phyloP scores from a whole-genome alignment of 176 grass and related monocot genomes.

The Paspalum vaginatum region DNA sequence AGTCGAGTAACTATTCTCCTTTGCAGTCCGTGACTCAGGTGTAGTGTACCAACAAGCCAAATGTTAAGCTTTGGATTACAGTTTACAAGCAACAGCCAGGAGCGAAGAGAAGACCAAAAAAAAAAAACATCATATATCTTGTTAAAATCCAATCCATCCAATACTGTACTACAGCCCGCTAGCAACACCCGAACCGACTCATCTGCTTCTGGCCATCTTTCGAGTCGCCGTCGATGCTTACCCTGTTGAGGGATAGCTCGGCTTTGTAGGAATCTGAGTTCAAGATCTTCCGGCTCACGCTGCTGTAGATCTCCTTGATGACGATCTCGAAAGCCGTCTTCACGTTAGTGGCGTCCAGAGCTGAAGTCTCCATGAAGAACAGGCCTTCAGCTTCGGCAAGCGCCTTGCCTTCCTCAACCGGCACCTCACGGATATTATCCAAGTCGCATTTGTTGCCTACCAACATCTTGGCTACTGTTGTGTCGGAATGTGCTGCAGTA shows the following conservation, averaged over 20 bases:
- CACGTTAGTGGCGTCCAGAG: slow-evolving; percentile 81
- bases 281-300: slow-evolving; percentile 77
- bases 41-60: slow-evolving; percentile 31
- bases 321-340: slow-evolving; percentile 77
- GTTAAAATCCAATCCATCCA: slow-evolving; percentile 41
- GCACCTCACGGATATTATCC: slow-evolving; percentile 72
- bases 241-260: slow-evolving; percentile 75
- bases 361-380: slow-evolving; percentile 95
- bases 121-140: slow-evolving; percentile 17
- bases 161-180: slow-evolving; percentile 37
- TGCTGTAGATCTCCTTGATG: slow-evolving; percentile 85
- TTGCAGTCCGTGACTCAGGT: slow-evolving; percentile 32
- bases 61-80: slow-evolving; percentile 30
- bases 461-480: slow-evolving; percentile 78
- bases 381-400: slow-evolving; percentile 75
- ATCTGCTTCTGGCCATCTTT: slow-evolving; percentile 64
- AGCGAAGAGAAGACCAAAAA: not conserved
- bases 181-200: slow-evolving; percentile 69
- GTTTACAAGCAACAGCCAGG: slow-evolving; percentile 42
- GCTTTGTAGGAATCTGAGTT: slow-evolving; percentile 83
- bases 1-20: slow-evolving; percentile 17
- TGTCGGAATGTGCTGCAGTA: slow-evolving; percentile 85
- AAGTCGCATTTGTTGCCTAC: slow-evolving; percentile 90
- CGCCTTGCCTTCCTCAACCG: slow-evolving; percentile 72
- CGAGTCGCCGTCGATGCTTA: slow-evolving; percentile 62